Percentiles rank a stretch among this genome's conserved stretches.
These are phyloP conservation scores for Acanthamoeba triangularis DNA, from an alignment of 208 protist genomes.

Conservation along the genomic window DNA sequence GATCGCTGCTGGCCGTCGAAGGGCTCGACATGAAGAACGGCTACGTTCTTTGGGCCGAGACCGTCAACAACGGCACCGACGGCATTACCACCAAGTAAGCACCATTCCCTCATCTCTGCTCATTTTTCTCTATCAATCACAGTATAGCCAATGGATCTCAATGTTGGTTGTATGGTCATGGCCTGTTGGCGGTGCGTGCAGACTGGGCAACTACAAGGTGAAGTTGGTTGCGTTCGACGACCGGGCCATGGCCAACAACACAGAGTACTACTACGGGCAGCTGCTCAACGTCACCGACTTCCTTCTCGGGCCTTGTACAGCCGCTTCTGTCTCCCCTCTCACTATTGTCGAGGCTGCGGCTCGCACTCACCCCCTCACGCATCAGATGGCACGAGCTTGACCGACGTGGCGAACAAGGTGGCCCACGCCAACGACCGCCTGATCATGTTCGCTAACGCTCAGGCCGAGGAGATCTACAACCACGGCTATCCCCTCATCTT, in stretches of 20 bases:
- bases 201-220: neutral
- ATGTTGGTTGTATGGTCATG: neutral
- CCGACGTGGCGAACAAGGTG: neutral
- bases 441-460: constrained; percentile 31
- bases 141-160: neutral
- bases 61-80: neutral
- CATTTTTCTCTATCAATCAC: too few relatives aligned
- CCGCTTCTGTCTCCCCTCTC: neutral
- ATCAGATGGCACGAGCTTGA: constrained; percentile 20
- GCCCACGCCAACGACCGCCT: constrained; percentile 1
- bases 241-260: neutral
- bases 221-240: constrained; percentile 18
- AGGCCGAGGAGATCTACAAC: constrained; percentile 57
- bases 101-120: neutral
- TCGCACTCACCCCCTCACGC: neutral
- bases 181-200: neutral
- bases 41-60: constrained; percentile 46
- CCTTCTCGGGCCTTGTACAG: neutral
- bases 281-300: constrained; percentile 36
- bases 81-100: constrained; percentile 29
- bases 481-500: constrained; percentile 50
- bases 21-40: neutral
- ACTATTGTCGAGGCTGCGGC: neutral
- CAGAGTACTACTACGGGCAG: neutral
- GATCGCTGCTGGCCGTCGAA: constrained; percentile 6